Evolutionary conservation across 257 asterid species (phyloP), one percentile per base, ranked within the genome.

Genomic region (Nicotiana tabacum): DNA sequence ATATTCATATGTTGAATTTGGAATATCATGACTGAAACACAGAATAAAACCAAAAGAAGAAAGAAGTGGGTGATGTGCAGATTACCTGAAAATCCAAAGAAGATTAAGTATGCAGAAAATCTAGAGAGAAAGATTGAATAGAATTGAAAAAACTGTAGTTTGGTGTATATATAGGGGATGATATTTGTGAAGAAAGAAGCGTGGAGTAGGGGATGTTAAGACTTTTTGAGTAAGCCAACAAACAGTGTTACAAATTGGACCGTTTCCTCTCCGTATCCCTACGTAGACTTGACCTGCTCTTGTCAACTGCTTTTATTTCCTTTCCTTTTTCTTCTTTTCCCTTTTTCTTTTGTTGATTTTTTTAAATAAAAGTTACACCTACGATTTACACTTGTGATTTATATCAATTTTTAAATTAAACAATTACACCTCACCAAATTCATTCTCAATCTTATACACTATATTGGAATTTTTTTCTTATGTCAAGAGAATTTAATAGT

Each of bases 51-150:
- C 35, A 57, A 17, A 17, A 17, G 1, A 57, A 70, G 4, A 70
- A 16, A 70, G 29, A 15, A 70, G 13, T 39, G 9, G 24, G 24
- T 70, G 35, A 70, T 43, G 30, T 6, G 78, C 12, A 21, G 61
- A 24, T 72, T 43, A 72, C 78, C 78, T 72, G 60, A 72, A 72
- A 46, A 43, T 72, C 78, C 60, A 4, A 70, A 21, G 35, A 70
- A 43, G 60, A 72, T 70, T 3, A n/a, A 43, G 3, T 6, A 11
- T 10, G 32, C 13, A 1, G 4, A 72, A 72, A 46, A 72, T 46
- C 37, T 46, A 72, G 0, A 30, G 56, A 72, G 30, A 61, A 17
- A 58, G 29, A 18, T 17, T 58, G 65, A 57, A 58, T 58, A 58
- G 16, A 18, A 61, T 21, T 24, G 66, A 9, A 61, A 29, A 21